phyloP scores from a whole-genome alignment of 371 early-diverging fungal genomes.

The Rhizopus delemar region DNA sequence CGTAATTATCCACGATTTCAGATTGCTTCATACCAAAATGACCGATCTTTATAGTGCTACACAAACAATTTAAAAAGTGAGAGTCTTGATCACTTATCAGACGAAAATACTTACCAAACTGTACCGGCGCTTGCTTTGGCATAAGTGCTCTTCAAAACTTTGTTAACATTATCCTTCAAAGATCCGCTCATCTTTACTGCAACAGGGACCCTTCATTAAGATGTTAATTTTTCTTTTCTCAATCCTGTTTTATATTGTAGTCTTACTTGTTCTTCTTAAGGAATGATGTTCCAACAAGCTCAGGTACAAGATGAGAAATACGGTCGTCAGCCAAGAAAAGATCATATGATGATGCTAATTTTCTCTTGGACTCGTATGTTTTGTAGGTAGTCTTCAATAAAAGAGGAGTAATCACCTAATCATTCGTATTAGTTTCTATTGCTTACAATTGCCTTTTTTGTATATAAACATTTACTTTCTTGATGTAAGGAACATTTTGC shows the following conservation, averaged over 20 bases:
- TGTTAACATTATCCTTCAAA: conserved; percentile 19
- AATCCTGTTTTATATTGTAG: background rate
- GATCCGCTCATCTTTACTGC: conserved; percentile 9
- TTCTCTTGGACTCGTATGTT: conserved; percentile 77
- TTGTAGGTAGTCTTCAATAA: conserved; percentile 59
- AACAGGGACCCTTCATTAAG: conserved; percentile 9
- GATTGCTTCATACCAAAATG: conserved; percentile 21
- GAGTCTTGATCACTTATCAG: background rate
- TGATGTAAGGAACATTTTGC: conserved; percentile 7
- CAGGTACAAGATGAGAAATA: conserved; percentile 72
- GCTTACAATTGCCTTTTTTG: background rate
- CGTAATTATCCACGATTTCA: conserved; percentile 21
- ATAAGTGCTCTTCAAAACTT: conserved; percentile 11
- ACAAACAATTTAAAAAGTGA: background rate
- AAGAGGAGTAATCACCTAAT: background rate
- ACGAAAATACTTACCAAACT: conserved; percentile 17
- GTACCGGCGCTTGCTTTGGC: conserved; percentile 17
- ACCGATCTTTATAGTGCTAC: conserved; percentile 23
- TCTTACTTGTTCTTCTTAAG: conserved; percentile 76
- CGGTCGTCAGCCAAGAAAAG: conserved; percentile 86
- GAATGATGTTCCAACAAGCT: conserved; percentile 77
- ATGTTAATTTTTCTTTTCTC: background rate
- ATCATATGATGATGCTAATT: conserved; percentile 69
- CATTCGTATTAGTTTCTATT: background rate
- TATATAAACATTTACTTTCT: conserved; percentile 15